Conservation (phyloP, 371 early-diverging fungal species). For the Smittium culicis region DNA sequence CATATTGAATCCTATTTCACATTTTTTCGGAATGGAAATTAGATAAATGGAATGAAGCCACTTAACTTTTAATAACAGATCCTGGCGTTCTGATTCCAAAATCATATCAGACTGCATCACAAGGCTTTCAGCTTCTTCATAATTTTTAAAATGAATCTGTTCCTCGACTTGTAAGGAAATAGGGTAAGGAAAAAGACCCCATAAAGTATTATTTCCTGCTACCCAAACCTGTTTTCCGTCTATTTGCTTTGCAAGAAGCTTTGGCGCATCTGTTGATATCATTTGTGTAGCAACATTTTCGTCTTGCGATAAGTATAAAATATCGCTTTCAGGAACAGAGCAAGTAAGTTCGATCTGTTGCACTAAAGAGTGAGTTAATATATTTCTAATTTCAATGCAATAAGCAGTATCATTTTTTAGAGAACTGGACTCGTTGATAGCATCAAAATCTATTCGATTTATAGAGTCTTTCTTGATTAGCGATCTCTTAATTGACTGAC, state of each 20-base stretch:
- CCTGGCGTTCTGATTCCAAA: conserved; percentile 57
- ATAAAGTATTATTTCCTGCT: conserved; percentile 58
- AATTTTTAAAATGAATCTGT: conserved; percentile 56
- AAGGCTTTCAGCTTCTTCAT: conserved; percentile 70
- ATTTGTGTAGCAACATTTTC: conserved; percentile 30
- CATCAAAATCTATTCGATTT: not conserved
- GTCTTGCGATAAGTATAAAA: not conserved
- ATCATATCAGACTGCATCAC: conserved; percentile 77
- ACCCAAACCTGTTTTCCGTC: conserved; percentile 64
- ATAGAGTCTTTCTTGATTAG: not conserved
- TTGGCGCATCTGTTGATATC: conserved; percentile 21
- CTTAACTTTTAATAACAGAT: conserved; percentile 40
- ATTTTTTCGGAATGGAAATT: conserved; percentile 52
- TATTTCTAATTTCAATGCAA: conserved; percentile 67
- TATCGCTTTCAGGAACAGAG: not conserved
- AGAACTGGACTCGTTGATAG: not conserved
- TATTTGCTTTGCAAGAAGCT: conserved; percentile 40
- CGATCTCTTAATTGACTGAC: not conserved
- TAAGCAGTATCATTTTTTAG: not conserved
- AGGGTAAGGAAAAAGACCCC: conserved; percentile 71
- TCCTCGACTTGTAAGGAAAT: conserved; percentile 81
- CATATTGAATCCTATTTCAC: conserved; percentile 59
- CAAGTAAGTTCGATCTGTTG: conserved; percentile 52
- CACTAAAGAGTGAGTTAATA: conserved; percentile 64
- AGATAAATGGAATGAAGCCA: conserved; percentile 73